phyloP scores from a whole-genome alignment of 2,329 filamentous ascomycete genomes.

The Phyllosticta capitalensis region DNA sequence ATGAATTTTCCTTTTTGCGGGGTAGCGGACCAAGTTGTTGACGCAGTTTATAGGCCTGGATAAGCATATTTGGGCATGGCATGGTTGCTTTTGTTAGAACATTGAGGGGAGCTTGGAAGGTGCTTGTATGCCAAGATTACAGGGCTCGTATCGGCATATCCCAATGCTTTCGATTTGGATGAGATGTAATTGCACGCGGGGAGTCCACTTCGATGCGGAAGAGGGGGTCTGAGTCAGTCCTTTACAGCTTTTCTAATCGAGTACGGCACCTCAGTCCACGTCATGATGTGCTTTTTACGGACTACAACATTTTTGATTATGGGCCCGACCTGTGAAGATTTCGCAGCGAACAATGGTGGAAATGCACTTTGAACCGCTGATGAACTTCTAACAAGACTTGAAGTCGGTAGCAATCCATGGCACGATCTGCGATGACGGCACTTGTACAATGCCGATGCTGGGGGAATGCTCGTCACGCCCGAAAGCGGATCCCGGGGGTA shows the following conservation, averaged over 20 bases:
- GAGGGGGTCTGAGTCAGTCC: not conserved
- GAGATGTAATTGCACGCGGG: not conserved
- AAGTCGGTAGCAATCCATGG: too few species aligned
- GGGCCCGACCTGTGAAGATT: too few species aligned
- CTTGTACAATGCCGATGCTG: too few species aligned
- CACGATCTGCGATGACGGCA: too few species aligned
- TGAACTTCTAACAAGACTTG: too few species aligned
- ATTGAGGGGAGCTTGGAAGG: not conserved
- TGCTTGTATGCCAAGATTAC: not conserved
- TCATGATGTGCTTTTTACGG: too few species aligned
- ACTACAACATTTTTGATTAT: too few species aligned
- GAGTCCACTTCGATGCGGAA: not conserved
- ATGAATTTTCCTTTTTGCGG: not conserved
- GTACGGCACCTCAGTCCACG: not conserved
- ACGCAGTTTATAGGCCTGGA: not conserved
- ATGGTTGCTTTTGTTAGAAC: not conserved
- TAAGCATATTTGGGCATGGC: not conserved
- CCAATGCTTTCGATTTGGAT: not conserved
- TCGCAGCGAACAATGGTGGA: too few species aligned
- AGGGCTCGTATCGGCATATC: not conserved
- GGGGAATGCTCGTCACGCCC: too few species aligned
- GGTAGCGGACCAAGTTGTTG: not conserved
- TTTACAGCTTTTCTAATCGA: not conserved
- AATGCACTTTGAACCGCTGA: too few species aligned
- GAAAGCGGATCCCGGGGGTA: too few species aligned